Evolutionary conservation across 176 grass and related monocot species (phyloP).

Genomic region (Thinopyrum elongatum): DNA sequence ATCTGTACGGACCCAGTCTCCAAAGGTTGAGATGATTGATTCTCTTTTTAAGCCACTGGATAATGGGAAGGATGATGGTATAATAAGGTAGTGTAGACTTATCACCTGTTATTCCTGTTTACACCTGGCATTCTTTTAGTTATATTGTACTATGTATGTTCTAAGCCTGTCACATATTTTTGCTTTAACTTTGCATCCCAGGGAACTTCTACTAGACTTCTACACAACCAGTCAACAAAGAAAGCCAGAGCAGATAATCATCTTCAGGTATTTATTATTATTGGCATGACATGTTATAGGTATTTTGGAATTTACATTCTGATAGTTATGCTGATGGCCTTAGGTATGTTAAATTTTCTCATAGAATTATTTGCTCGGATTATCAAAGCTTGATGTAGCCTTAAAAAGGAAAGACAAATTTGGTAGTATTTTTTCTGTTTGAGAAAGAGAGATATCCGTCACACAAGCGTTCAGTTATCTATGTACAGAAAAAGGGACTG

Average conservation of each 20-base stretch:
- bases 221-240: constrained; percentile 43
- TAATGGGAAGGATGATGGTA: constrained; percentile 63
- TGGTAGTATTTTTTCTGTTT: not conserved
- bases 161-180: not conserved
- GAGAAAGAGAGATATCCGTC: not conserved
- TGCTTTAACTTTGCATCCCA: constrained; percentile 31
- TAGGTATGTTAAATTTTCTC: not conserved
- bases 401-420: not conserved
- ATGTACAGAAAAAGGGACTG: not conserved
- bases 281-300: not conserved
- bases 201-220: constrained; percentile 75
- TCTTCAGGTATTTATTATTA: constrained; percentile 55
- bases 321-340: not conserved
- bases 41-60: constrained; percentile 60
- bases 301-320: not conserved
- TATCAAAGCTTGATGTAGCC: not conserved
- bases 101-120: constrained; percentile 12
- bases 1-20: constrained; percentile 69
- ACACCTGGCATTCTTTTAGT: not conserved
- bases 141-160: not conserved
- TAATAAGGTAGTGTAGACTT: constrained; percentile 54
- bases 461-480: not conserved
- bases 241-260: constrained; percentile 68
- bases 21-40: constrained; percentile 75
- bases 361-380: not conserved